phyloP scores from a whole-genome alignment of 805 yeast genomes.

The Yarrowia sp. region DNA sequence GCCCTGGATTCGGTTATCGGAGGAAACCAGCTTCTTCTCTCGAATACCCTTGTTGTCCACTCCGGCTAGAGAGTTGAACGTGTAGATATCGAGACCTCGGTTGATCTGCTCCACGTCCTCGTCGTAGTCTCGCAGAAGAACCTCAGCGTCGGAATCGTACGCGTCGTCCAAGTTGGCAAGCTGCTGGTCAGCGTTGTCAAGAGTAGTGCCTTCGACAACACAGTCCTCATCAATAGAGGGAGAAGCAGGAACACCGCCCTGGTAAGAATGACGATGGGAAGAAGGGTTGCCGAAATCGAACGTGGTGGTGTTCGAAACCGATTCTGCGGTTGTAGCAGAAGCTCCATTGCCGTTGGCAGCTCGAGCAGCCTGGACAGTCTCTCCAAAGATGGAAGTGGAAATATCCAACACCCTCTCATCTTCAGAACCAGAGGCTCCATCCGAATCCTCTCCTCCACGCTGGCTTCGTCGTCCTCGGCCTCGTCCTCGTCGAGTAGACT shows the following conservation, averaged over 20 bases:
- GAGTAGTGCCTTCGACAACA: slow-evolving; percentile 6
- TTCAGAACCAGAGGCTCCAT: slow-evolving; percentile 25
- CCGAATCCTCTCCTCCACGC: slow-evolving; percentile 11
- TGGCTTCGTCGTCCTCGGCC: not conserved
- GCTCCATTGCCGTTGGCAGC: slow-evolving; percentile 22
- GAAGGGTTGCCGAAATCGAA: not conserved
- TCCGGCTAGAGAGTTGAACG: slow-evolving; percentile 90
- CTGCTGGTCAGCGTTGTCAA: slow-evolving; percentile 15
- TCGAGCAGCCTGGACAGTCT: slow-evolving; percentile 23
- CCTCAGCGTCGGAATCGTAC: slow-evolving; percentile 21
- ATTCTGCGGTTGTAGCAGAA: not conserved
- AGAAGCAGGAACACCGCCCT: slow-evolving; percentile 11
- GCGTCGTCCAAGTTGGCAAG: slow-evolving; percentile 11
- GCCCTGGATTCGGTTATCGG: slow-evolving; percentile 80
- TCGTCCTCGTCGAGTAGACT: slow-evolving; percentile 2
- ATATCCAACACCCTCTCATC: slow-evolving; percentile 28
- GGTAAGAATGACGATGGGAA: not conserved
- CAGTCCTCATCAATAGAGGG: slow-evolving; percentile 17
- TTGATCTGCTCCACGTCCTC: slow-evolving; percentile 30
- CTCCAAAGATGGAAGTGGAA: slow-evolving; percentile 26
- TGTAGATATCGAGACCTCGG: slow-evolving; percentile 40
- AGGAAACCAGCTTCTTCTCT: slow-evolving; percentile 79
- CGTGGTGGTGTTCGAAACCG: not conserved
- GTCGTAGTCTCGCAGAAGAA: slow-evolving; percentile 16
- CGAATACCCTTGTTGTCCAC: slow-evolving; percentile 83